These are phyloP conservation scores for Diutina mesorugosa DNA, from an alignment of 1,139 yeast genomes.

Conservation along the genomic window DNA sequence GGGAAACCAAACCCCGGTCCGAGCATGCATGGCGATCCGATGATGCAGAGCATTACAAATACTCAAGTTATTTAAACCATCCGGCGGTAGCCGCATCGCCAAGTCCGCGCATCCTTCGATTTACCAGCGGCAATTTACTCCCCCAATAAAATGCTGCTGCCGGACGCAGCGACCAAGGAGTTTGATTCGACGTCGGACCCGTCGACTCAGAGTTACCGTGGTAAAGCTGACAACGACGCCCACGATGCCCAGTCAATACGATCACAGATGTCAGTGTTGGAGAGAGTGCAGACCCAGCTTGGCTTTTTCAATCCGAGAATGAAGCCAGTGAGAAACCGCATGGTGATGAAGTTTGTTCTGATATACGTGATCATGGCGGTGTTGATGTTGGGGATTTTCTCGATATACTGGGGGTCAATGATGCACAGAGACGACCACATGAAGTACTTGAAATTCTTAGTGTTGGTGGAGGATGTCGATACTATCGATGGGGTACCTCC, in stretches of 20 bases:
- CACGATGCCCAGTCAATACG: background rate
- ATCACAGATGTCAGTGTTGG: background rate
- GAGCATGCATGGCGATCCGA: background rate
- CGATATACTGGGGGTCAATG: constrained; percentile 48
- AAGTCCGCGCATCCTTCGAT: too few species aligned
- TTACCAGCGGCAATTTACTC: too few species aligned
- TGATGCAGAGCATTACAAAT: background rate
- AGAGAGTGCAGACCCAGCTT: background rate
- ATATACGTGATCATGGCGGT: constrained; percentile 5
- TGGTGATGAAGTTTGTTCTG: constrained; percentile 4
- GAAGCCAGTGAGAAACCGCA: background rate
- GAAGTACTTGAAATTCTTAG: constrained; percentile 28
- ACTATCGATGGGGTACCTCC: constrained; percentile 11
- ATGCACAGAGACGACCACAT: constrained; percentile 26
- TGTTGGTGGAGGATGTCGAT: constrained; percentile 31
- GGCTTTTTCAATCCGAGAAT: background rate
- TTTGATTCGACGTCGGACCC: too few species aligned
- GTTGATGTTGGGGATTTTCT: constrained; percentile 6
- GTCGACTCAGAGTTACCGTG: background rate
- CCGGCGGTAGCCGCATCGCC: background rate
- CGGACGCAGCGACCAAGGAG: too few species aligned
- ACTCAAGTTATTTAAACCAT: background rate
- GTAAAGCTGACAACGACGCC: background rate
- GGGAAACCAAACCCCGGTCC: background rate
- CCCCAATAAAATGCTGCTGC: too few species aligned